Evolutionary conservation across 495 filamentous ascomycete species (phyloP).

Genomic region (Clavariopsis aquatica): DNA sequence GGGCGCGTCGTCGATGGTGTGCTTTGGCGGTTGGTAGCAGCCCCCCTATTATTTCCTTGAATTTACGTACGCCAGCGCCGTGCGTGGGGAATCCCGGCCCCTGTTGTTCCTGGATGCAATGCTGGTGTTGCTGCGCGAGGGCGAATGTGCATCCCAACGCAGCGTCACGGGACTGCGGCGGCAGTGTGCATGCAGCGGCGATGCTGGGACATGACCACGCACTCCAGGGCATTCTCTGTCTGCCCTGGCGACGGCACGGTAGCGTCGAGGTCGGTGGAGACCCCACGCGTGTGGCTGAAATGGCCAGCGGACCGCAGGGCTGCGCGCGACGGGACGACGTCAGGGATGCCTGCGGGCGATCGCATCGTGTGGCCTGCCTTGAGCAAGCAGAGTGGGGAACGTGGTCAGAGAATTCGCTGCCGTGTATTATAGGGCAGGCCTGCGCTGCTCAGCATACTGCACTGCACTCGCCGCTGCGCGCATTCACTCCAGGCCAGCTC

Average conservation of each 20-base stretch:
- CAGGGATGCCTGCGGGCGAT: conserved; percentile 1
- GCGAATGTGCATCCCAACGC: no score
- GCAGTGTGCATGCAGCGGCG: background rate
- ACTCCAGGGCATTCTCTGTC: background rate
- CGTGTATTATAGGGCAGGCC: background rate
- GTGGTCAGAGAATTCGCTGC: background rate
- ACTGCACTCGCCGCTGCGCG: background rate
- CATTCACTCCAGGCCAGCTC: background rate
- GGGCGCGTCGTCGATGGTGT: no score
- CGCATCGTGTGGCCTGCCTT: background rate
- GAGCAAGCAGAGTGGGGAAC: background rate
- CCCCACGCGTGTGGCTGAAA: background rate
- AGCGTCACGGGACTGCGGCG: no score
- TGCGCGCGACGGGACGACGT: conserved; percentile 1
- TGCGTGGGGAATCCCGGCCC: background rate
- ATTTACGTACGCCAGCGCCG: background rate
- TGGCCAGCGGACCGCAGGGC: background rate
- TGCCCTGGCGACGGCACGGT: background rate
- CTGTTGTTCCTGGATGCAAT: background rate
- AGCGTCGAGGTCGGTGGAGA: background rate
- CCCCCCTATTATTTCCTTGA: background rate
- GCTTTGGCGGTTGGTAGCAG: no score
- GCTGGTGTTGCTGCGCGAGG: background rate
- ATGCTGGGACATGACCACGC: background rate
- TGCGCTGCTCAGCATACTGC: background rate